Conservation (phyloP, 2,329 filamentous ascomycete species). For the Peltaster fructicola region DNA sequence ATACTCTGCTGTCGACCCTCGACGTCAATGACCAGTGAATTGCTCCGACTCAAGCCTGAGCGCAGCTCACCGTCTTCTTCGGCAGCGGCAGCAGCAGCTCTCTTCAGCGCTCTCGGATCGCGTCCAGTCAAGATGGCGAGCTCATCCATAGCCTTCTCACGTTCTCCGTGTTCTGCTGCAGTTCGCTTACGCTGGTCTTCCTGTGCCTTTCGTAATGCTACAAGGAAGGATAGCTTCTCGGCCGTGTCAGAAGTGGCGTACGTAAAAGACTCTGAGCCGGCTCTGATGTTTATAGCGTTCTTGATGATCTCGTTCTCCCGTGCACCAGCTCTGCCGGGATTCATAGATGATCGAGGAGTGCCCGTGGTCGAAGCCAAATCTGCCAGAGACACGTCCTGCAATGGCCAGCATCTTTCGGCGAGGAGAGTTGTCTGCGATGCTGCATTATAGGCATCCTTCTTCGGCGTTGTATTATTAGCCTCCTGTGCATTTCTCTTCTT, state of each 20-base stretch:
- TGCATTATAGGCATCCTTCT: slow-evolving; percentile 17
- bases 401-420: slow-evolving; percentile 83
- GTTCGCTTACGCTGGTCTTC: slow-evolving; percentile 78
- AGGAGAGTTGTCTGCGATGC: slow-evolving; percentile 48
- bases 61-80: slow-evolving; percentile 33
- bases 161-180: slow-evolving; percentile 73
- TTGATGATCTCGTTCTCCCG: slow-evolving; percentile 38
- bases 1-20: slow-evolving; percentile 94
- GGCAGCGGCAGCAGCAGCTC: slow-evolving; percentile 23
- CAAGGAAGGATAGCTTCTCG: slow-evolving; percentile 65
- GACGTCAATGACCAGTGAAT: slow-evolving; percentile 67
- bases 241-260: slow-evolving; percentile 60
- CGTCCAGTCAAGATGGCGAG: slow-evolving; percentile 15
- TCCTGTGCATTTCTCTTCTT: slow-evolving; percentile 51
- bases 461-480: slow-evolving; percentile 8
- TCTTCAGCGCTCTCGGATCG: slow-evolving; percentile 42
- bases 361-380: slow-evolving; percentile 50
- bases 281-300: slow-evolving; percentile 80
- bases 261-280: slow-evolving; percentile 81
- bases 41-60: slow-evolving; percentile 11
- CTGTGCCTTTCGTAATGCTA: slow-evolving; percentile 80
- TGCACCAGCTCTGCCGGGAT: slow-evolving; percentile 7
- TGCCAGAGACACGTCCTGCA: slow-evolving; percentile 82
- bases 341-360: slow-evolving; percentile 8
- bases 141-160: slow-evolving; percentile 41